phyloP scores from a whole-genome alignment of 2,329 filamentous ascomycete genomes.

The Onygenales sp. region DNA sequence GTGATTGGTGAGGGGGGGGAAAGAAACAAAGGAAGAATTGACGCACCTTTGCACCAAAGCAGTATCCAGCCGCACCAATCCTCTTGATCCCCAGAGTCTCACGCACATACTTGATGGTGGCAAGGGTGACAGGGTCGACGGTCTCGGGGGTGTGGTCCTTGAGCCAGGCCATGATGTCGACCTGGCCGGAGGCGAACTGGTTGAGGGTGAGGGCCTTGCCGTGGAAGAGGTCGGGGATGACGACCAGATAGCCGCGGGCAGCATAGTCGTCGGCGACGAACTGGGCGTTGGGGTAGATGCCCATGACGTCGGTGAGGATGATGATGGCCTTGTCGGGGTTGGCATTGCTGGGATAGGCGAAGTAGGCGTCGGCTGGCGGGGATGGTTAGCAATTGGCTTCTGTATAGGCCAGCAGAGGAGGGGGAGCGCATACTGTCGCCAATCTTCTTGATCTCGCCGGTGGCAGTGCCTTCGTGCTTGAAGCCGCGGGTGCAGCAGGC shows the following conservation, averaged over 20 bases:
- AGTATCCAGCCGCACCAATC: slow-evolving; percentile 61
- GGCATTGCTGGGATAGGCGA: slow-evolving; percentile 43
- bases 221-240: slow-evolving; percentile 63
- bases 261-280: slow-evolving; percentile 67
- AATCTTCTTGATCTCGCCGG: slow-evolving; percentile 39
- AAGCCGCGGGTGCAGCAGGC: slow-evolving; percentile 41
- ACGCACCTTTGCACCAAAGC: slow-evolving; percentile 61
- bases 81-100: slow-evolving; percentile 36
- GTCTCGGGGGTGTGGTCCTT: slow-evolving; percentile 30
- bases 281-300: slow-evolving; percentile 50
- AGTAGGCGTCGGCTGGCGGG: slow-evolving; percentile 45
- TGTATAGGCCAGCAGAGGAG: not conserved
- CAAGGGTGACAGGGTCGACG: slow-evolving; percentile 46
- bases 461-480: slow-evolving; percentile 42
- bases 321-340: slow-evolving; percentile 46
- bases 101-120: slow-evolving; percentile 46
- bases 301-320: slow-evolving; percentile 50
- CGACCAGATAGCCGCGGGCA: slow-evolving; percentile 58
- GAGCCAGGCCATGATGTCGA: slow-evolving; percentile 43
- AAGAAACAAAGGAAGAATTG: not conserved
- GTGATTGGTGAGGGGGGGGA: not conserved
- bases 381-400: not conserved
- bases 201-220: slow-evolving; percentile 53
- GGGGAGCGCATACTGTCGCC: slow-evolving; percentile 29
- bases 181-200: slow-evolving; percentile 35